Evolutionary conservation across 2,329 filamentous ascomycete genomes (phyloP).

Genomic region (Cladorrhinum sp.): DNA sequence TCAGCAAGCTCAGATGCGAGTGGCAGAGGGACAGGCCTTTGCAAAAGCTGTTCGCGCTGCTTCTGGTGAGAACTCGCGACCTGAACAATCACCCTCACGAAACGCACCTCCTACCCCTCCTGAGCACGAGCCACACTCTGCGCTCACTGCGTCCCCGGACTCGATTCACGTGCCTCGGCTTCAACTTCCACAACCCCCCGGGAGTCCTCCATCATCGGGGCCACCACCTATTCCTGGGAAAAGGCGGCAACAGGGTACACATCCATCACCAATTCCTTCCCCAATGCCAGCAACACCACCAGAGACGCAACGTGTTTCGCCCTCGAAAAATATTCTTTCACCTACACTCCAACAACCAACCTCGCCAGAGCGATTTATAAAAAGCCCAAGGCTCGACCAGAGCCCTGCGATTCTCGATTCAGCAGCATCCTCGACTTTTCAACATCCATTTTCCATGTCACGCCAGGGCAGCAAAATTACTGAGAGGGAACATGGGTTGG

Average conservation of each 20-base stretch:
- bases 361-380: constrained; percentile 24
- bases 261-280: constrained; percentile 12
- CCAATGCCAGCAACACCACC: constrained; percentile 2
- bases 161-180: constrained; percentile 14
- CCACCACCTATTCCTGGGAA: constrained; percentile 11
- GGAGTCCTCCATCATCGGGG: constrained; percentile 4
- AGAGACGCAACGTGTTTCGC: constrained; percentile 17
- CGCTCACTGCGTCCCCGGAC: constrained; percentile 27
- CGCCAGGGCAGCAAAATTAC: constrained; percentile 28
- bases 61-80: constrained; percentile 15
- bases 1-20: constrained; percentile 58
- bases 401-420: constrained; percentile 39
- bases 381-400: constrained; percentile 33
- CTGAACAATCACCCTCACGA: background rate
- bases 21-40: constrained; percentile 58
- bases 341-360: constrained; percentile 16
- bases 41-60: constrained; percentile 45
- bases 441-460: constrained; percentile 27
- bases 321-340: constrained; percentile 16
- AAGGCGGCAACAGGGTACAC: constrained; percentile 8
- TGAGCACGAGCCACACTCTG: constrained; percentile 17
- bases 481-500: constrained; percentile 23
- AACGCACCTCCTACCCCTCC: constrained; percentile 31
- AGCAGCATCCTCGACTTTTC: constrained; percentile 23
- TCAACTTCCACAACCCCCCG: constrained; percentile 5